These are phyloP conservation scores for Trypanosoma mega DNA, from an alignment of 208 protist genomes.

Conservation along the genomic window DNA sequence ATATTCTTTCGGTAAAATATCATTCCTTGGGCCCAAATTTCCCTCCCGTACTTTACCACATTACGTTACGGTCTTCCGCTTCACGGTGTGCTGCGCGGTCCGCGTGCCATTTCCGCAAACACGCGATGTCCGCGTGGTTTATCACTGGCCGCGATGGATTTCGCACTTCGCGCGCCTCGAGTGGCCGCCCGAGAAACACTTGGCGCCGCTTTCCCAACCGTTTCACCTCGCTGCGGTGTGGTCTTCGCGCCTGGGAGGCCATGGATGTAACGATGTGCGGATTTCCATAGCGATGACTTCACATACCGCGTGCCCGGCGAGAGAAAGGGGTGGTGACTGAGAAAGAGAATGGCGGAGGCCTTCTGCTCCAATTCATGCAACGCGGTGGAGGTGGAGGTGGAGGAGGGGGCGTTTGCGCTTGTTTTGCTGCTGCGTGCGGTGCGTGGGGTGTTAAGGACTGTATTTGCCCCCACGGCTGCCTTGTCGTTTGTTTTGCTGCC, in stretches of 20 bases:
- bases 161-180: no score
- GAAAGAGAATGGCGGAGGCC: constrained; percentile 42
- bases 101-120: constrained; percentile 21
- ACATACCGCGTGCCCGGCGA: constrained; percentile 58
- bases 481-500: no score
- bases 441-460: no score
- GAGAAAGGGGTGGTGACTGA: constrained; percentile 48
- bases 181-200: no score
- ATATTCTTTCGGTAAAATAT: no score
- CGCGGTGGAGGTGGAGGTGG: neutral
- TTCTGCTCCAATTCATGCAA: constrained; percentile 22
- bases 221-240: no score
- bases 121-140: constrained; percentile 16
- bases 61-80: neutral
- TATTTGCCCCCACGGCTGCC: no score
- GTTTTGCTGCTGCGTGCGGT: neutral
- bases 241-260: neutral
- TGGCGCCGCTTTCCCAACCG: no score
- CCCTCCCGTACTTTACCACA: no score
- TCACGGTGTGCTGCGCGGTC: neutral
- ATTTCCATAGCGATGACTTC: constrained; percentile 39
- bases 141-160: neutral
- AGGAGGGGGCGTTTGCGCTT: neutral
- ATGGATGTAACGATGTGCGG: constrained; percentile 33
- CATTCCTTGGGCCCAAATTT: no score